These are phyloP conservation scores for Leishmania amazonensis DNA, from an alignment of 208 protist species.

Conservation along the genomic window DNA sequence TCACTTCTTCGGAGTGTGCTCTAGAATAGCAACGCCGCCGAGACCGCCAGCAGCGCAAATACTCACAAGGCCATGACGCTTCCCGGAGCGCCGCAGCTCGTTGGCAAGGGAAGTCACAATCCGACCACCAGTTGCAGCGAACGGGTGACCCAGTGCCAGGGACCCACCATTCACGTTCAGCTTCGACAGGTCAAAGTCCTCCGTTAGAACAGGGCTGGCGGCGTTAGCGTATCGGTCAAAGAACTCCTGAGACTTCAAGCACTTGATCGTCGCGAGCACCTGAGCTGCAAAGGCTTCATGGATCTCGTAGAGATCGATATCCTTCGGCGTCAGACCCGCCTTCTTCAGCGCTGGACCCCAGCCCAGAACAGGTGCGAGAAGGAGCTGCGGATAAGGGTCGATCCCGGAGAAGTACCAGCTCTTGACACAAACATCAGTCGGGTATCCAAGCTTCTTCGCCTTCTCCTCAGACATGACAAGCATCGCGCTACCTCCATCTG, in stretches of 20 bases:
- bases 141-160: slow-evolving; percentile 86
- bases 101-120: slow-evolving; percentile 78
- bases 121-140: slow-evolving; percentile 85
- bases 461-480: slow-evolving; percentile 88
- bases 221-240: slow-evolving; percentile 53
- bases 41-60: slow-evolving; percentile 90
- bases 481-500: slow-evolving; percentile 83
- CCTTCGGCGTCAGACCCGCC: slow-evolving; percentile 68
- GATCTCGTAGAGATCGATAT: slow-evolving; percentile 90
- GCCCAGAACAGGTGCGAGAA: slow-evolving; percentile 82
- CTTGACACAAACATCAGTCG: slow-evolving; percentile 67
- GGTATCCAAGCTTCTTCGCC: slow-evolving; percentile 74
- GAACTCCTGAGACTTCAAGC: slow-evolving; percentile 70
- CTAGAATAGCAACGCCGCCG: slow-evolving; percentile 74
- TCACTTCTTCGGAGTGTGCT: slow-evolving; percentile 54
- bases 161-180: slow-evolving; percentile 83
- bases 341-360: slow-evolving; percentile 72
- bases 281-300: slow-evolving; percentile 92
- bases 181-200: slow-evolving; percentile 69
- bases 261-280: slow-evolving; percentile 82
- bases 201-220: slow-evolving; percentile 39
- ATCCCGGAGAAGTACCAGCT: slow-evolving; percentile 78
- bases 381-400: slow-evolving; percentile 87
- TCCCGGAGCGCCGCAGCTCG: slow-evolving; percentile 78
- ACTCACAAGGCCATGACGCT: slow-evolving; percentile 78